Percentiles rank a stretch among this genome's conserved stretches.
Conservation (phyloP, 1,139 yeast species). For the Yamadazyma oceani region DNA sequence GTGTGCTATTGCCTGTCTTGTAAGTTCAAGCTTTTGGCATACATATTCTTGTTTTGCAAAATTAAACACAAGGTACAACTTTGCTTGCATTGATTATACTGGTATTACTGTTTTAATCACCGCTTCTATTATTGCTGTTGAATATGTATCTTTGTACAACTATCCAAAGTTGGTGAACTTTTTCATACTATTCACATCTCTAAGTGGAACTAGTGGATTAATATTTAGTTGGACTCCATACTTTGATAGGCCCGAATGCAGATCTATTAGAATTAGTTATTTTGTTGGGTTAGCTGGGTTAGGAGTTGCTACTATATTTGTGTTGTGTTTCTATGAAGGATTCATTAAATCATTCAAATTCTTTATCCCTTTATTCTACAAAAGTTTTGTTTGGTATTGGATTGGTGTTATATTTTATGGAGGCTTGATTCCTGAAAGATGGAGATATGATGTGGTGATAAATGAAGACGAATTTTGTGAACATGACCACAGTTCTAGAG, state of each 20-base stretch:
- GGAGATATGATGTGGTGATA: slow-evolving; percentile 65
- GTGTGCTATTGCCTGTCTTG: slow-evolving; percentile 75
- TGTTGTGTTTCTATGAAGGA: slow-evolving; percentile 60
- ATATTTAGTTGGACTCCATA: slow-evolving; percentile 85
- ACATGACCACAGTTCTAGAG: slow-evolving; percentile 32
- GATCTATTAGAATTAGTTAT: slow-evolving; percentile 78
- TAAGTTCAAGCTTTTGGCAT: slow-evolving; percentile 87
- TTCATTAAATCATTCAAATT: slow-evolving; percentile 48
- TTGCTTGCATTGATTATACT: slow-evolving; percentile 93
- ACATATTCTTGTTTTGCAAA: slow-evolving; percentile 81
- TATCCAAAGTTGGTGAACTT: slow-evolving; percentile 48
- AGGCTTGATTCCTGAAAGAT: slow-evolving; percentile 84
- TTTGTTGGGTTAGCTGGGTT: slow-evolving; percentile 77
- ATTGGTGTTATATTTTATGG: slow-evolving; percentile 88
- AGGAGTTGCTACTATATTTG: slow-evolving; percentile 67
- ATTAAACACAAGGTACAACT: slow-evolving; percentile 60
- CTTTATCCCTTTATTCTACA: slow-evolving; percentile 60
- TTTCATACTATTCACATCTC: slow-evolving; percentile 60
- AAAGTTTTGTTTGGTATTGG: slow-evolving; percentile 71
- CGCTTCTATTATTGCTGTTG: slow-evolving; percentile 85
- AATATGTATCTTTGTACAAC: slow-evolving; percentile 73
- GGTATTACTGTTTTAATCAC: slow-evolving; percentile 91
- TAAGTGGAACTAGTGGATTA: slow-evolving; percentile 73
- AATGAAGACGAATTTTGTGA: slow-evolving; percentile 35
- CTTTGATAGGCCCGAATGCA: slow-evolving; percentile 84